These are phyloP conservation scores for Solanum peruvianum DNA, from an alignment of 257 asterid genomes.

Conservation along the genomic window DNA sequence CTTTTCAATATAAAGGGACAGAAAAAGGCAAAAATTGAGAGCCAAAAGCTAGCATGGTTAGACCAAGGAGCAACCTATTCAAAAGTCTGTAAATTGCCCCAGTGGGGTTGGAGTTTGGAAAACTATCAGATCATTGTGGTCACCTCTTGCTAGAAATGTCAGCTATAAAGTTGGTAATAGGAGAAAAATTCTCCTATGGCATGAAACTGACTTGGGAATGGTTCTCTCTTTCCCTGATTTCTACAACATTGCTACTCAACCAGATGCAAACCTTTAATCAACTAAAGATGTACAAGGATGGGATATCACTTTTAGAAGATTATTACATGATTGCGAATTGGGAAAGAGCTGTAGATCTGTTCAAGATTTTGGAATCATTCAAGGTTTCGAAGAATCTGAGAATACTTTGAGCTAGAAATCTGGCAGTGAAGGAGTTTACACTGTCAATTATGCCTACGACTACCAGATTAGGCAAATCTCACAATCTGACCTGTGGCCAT, in stretches of 20 bases:
- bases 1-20: not conserved
- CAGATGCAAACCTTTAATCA: not conserved
- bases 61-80: not conserved
- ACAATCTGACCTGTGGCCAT: not conserved
- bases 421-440: not conserved
- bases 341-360: not conserved
- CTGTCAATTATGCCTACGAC: not conserved
- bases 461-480: not conserved
- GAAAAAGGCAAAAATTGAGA: not conserved
- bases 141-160: not conserved
- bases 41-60: not conserved
- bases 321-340: not conserved
- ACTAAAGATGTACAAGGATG: not conserved
- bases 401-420: not conserved
- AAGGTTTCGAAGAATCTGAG: not conserved
- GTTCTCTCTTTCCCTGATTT: not conserved
- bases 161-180: not conserved
- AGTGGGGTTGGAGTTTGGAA: not conserved
- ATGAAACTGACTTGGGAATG: not conserved
- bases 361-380: not conserved
- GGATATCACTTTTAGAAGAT: not conserved
- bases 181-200: not conserved
- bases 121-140: not conserved
- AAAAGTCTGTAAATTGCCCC: not conserved
- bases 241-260: not conserved